Evolutionary conservation across 192 early-diverging fungal genomes (phyloP).

Genomic region (Backusella circina): DNA sequence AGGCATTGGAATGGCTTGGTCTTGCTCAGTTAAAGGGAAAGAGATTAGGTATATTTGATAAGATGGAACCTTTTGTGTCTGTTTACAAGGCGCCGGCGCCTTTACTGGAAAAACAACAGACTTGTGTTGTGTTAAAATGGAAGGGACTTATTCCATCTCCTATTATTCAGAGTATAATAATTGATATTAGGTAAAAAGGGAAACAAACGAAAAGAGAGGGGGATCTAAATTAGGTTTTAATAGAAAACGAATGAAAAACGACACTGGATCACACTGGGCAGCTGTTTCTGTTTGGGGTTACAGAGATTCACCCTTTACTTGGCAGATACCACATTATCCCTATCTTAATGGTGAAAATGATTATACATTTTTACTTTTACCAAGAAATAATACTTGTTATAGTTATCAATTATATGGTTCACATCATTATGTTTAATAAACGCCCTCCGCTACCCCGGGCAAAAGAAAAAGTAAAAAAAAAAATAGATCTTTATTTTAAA

Average conservation of each 20-base stretch:
- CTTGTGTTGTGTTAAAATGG: constrained; percentile 4
- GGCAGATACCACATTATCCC: constrained; percentile 16
- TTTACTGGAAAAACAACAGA: not conserved
- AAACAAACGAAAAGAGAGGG: not conserved
- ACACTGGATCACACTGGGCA: constrained; percentile 6
- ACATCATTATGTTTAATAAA: constrained; percentile 6
- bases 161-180: not conserved
- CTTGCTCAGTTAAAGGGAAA: constrained; percentile 15
- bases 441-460: not conserved
- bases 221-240: not conserved
- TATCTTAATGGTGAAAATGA: constrained; percentile 28
- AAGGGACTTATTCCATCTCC: constrained; percentile 13
- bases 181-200: constrained; percentile 12
- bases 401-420: constrained; percentile 16
- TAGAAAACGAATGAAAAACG: constrained; percentile 12
- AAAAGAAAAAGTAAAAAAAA: not conserved
- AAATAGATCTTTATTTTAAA: not conserved
- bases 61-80: constrained; percentile 23
- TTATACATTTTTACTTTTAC: constrained; percentile 26
- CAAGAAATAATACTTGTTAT: not conserved
- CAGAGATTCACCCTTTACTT: constrained; percentile 20
- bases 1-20: constrained; percentile 28
- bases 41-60: not conserved
- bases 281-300: constrained; percentile 26
- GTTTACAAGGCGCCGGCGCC: constrained; percentile 11